Conservation (phyloP, 2,329 filamentous ascomycete species). For the Biscogniauxia marginata region DNA sequence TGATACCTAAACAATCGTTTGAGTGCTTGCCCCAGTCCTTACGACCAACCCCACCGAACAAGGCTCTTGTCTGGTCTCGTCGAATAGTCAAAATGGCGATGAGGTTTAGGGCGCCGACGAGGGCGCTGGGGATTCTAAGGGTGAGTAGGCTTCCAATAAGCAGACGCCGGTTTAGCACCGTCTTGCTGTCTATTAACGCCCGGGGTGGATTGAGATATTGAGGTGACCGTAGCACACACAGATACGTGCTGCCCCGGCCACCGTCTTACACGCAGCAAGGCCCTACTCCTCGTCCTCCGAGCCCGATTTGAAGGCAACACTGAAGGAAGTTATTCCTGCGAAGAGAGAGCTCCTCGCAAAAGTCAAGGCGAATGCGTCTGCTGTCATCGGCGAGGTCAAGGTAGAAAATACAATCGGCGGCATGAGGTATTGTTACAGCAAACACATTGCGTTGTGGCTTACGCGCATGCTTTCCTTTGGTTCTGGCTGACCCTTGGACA, state of each 20-base stretch:
- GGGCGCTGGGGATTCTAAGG: slow-evolving; percentile 63
- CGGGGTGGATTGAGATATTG: background rate
- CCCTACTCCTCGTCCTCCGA: slow-evolving; percentile 74
- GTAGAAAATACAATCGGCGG: slow-evolving; percentile 92
- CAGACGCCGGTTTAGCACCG: background rate
- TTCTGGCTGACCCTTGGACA: slow-evolving; percentile 23
- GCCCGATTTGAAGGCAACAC: slow-evolving; percentile 83
- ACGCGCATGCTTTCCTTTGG: slow-evolving; percentile 26
- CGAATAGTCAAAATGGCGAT: slow-evolving; percentile 56
- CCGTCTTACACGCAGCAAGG: slow-evolving; percentile 40
- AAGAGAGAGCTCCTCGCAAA: slow-evolving; percentile 93
- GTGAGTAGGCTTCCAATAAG: slow-evolving; percentile 41
- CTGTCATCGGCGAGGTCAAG: slow-evolving; percentile 88
- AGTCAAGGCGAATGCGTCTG: slow-evolving; percentile 81
- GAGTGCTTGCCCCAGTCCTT: background rate
- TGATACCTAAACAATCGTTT: no score
- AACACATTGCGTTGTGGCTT: slow-evolving; percentile 7
- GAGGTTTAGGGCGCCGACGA: slow-evolving; percentile 59
- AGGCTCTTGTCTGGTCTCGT: background rate
- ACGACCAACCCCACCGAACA: background rate
- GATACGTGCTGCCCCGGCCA: slow-evolving; percentile 30
- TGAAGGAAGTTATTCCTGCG: slow-evolving; percentile 80
- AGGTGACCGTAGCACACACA: slow-evolving; percentile 5
- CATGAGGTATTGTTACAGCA: slow-evolving; percentile 61
- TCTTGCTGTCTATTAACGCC: background rate